phyloP scores from a whole-genome alignment of 1,284 basidiomycete species.

The Marasmius oreades region DNA sequence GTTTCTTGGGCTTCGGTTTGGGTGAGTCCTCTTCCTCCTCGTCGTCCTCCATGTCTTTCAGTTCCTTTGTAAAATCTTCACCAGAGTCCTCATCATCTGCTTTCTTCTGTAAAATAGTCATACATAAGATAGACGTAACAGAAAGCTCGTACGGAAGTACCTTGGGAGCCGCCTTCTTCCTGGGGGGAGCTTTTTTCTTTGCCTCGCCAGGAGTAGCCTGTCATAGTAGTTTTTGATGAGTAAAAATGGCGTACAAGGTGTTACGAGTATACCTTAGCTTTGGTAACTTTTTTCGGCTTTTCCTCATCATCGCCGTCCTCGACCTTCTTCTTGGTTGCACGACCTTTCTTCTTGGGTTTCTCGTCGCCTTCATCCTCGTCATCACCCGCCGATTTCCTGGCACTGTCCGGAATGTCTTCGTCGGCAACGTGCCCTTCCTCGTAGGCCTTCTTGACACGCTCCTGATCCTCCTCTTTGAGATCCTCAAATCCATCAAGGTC shows the following conservation, averaged over 20 bases:
- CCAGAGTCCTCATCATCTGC: slow-evolving; percentile 33
- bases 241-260: neutral
- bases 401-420: slow-evolving; percentile 74
- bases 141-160: neutral
- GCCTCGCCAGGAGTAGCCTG: slow-evolving; percentile 24
- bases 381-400: slow-evolving; percentile 52
- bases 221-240: slow-evolving; percentile 8
- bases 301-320: slow-evolving; percentile 19
- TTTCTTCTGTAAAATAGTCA: slow-evolving; percentile 16
- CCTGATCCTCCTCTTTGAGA: slow-evolving; percentile 61
- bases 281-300: slow-evolving; percentile 24
- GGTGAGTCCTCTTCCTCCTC: slow-evolving; percentile 33
- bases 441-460: slow-evolving; percentile 64
- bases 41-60: slow-evolving; percentile 32
- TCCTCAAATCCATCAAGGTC: slow-evolving; percentile 76
- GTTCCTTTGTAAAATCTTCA: slow-evolving; percentile 39
- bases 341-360: slow-evolving; percentile 36
- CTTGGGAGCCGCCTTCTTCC: slow-evolving; percentile 33
- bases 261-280: slow-evolving; percentile 9
- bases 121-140: neutral
- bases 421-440: slow-evolving; percentile 72
- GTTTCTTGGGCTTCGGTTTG: slow-evolving; percentile 32
- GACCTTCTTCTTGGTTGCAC: slow-evolving; percentile 36
- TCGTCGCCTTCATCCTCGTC: slow-evolving; percentile 41
- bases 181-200: slow-evolving; percentile 26